These are phyloP conservation scores for Cercospora sp. DNA, from an alignment of 2,329 filamentous ascomycete species.

Conservation along the genomic window DNA sequence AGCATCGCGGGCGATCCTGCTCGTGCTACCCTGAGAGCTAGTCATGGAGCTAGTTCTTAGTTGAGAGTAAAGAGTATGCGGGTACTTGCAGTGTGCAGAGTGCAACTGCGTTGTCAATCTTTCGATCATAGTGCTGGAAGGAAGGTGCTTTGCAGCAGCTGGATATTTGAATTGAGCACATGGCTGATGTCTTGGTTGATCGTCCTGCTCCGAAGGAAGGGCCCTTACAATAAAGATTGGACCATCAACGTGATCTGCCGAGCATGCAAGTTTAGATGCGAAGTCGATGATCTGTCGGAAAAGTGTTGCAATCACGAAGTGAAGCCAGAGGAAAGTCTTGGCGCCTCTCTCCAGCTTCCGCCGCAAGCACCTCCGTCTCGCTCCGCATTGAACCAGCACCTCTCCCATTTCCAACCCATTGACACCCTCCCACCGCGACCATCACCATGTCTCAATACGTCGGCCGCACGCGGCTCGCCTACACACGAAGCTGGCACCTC, in stretches of 20 bases:
- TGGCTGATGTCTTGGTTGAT: background rate
- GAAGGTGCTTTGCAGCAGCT: background rate
- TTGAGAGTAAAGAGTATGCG: background rate
- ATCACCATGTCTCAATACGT: slow-evolving; percentile 75
- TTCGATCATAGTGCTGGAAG: background rate
- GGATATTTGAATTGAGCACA: background rate
- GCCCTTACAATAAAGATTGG: no score
- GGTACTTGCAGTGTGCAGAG: background rate
- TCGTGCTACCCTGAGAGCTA: background rate
- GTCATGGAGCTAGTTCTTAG: background rate
- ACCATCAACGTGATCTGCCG: background rate
- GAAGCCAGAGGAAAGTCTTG: background rate
- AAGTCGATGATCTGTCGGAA: background rate
- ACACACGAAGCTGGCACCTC: slow-evolving; percentile 95
- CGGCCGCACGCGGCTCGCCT: slow-evolving; percentile 87
- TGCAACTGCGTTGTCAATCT: background rate
- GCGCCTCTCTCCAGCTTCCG: background rate
- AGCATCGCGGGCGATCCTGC: background rate
- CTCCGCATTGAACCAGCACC: background rate
- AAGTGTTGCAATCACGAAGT: background rate
- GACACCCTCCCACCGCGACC: background rate
- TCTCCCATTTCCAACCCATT: background rate
- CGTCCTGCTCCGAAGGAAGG: no score
- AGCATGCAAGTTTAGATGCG: background rate
- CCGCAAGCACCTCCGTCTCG: background rate